A percentile compares a stretch with the other conserved stretches of the same genome.
These are phyloP conservation scores for Penicillium paneum DNA, from an alignment of 2,329 filamentous ascomycete genomes.

Conservation along the genomic window DNA sequence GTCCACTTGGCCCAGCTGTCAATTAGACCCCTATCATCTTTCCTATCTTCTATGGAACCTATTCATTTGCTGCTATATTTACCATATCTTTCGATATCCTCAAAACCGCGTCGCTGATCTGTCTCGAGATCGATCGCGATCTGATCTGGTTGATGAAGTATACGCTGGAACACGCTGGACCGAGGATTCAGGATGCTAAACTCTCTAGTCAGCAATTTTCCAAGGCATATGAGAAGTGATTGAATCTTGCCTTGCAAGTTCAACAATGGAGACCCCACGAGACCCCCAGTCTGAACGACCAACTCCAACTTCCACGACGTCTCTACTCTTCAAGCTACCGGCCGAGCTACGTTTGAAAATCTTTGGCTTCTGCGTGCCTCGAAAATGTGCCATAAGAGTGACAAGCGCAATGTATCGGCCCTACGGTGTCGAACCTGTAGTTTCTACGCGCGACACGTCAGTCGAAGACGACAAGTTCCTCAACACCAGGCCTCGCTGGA, in stretches of 20 bases:
- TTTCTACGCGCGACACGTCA: neutral
- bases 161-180: neutral
- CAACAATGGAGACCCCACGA: neutral
- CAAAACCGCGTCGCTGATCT: no score
- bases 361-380: neutral
- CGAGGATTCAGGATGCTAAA: neutral
- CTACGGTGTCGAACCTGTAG: neutral
- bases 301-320: neutral
- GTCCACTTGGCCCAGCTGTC: neutral
- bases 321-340: neutral
- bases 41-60: neutral
- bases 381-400: neutral
- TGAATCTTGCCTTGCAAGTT: neutral
- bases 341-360: neutral
- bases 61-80: neutral
- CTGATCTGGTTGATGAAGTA: neutral
- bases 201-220: neutral
- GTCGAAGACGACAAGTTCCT: neutral
- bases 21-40: no score
- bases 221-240: neutral
- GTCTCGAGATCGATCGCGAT: neutral
- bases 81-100: no score
- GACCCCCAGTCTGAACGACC: neutral
- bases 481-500: neutral
- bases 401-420: neutral